These are phyloP conservation scores for Parietaria judaica DNA, from an alignment of 306 rosid genomes.

Conservation along the genomic window DNA sequence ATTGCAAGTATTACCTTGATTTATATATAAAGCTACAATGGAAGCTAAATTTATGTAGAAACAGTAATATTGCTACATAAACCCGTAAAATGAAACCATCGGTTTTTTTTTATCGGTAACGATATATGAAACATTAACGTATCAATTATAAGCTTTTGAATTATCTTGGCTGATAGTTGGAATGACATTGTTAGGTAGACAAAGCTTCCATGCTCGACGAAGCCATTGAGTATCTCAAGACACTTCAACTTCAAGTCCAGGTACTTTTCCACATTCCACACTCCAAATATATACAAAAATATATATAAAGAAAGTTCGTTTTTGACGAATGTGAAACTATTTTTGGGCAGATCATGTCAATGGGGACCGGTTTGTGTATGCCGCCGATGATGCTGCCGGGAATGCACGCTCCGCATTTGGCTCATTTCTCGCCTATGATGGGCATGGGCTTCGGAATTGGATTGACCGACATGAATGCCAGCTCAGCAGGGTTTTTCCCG, in stretches of 20 bases:
- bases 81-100: too few species aligned
- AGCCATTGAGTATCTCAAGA: constrained; percentile 82
- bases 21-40: too few species aligned
- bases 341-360: constrained; percentile 70
- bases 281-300: too few species aligned
- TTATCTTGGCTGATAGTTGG: constrained; percentile 23
- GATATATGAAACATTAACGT: too few species aligned
- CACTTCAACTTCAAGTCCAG: constrained; percentile 82
- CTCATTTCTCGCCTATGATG: constrained; percentile 49
- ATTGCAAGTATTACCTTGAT: too few species aligned
- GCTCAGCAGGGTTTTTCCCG: constrained; percentile 58
- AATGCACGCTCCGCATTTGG: constrained; percentile 58
- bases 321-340: constrained; percentile 17
- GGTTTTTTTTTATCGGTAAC: too few species aligned
- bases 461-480: constrained; percentile 62
- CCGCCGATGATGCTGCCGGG: constrained; percentile 76
- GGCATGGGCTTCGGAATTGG: constrained; percentile 76
- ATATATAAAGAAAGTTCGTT: background rate
- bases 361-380: constrained; percentile 79
- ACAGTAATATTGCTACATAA: too few species aligned
- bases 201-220: constrained; percentile 96
- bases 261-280: constrained; percentile 19
- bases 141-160: background rate
- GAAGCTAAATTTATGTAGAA: too few species aligned
- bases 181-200: constrained; percentile 43